Evolutionary conservation across 2,329 filamentous ascomycete species (phyloP).

Genomic region (Neonectria hederae): DNA sequence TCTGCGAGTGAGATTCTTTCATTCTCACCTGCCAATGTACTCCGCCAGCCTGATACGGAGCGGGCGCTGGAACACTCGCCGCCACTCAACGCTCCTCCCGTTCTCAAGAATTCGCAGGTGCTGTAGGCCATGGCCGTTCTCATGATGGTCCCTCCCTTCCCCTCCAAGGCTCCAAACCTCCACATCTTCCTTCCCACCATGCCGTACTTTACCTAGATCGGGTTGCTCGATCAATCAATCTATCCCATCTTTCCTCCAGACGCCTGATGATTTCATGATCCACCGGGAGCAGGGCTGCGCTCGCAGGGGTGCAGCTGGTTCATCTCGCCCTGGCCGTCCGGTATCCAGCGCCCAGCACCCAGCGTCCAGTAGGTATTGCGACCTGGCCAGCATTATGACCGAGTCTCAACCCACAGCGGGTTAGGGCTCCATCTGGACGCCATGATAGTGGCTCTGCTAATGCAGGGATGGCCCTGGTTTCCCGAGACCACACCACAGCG

Average conservation of each 20-base stretch:
- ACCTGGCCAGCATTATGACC: neutral
- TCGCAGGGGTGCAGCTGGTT: slow-evolving; percentile 37
- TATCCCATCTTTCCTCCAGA: slow-evolving; percentile 36
- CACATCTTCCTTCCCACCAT: slow-evolving; percentile 10
- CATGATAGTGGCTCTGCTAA: slow-evolving; percentile 37
- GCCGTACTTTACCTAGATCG: slow-evolving; percentile 36
- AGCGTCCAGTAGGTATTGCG: slow-evolving; percentile 26
- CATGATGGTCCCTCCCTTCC: slow-evolving; percentile 5
- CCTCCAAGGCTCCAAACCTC: slow-evolving; percentile 1
- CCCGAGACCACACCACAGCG: slow-evolving; percentile 32
- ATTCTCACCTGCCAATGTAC: neutral
- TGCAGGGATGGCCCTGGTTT: slow-evolving; percentile 39
- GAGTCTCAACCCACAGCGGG: slow-evolving; percentile 21
- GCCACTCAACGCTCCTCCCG: neutral
- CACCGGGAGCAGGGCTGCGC: slow-evolving; percentile 38
- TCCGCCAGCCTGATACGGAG: slow-evolving; percentile 5
- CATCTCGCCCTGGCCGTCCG: slow-evolving; percentile 39
- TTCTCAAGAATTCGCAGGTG: slow-evolving; percentile 10
- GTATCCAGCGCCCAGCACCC: slow-evolving; percentile 35
- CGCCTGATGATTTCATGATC: slow-evolving; percentile 44
- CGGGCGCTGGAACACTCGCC: neutral
- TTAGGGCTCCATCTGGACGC: slow-evolving; percentile 20
- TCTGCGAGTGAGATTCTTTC: slow-evolving; percentile 13
- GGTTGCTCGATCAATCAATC: slow-evolving; percentile 34
- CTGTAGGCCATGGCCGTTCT: slow-evolving; percentile 3